phyloP scores from a whole-genome alignment of 805 yeast species.

The Priceomyces castillae region DNA sequence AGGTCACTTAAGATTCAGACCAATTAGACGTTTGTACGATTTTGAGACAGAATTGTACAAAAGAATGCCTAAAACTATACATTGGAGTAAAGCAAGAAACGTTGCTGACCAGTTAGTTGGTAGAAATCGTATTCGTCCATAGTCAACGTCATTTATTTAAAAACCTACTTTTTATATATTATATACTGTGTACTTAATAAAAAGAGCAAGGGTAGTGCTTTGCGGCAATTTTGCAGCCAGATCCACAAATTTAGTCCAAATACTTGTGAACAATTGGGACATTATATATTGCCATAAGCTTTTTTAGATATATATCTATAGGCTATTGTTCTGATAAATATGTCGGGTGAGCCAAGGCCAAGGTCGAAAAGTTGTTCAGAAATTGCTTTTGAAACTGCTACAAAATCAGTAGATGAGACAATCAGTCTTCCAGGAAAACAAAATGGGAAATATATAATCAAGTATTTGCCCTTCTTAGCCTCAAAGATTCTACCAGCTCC shows the following conservation, averaged over 20 bases:
- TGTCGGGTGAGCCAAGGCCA: neutral
- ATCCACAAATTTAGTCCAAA: conserved; percentile 1
- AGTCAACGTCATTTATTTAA: no score
- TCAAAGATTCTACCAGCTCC: neutral
- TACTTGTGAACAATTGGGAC: neutral
- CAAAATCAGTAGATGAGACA: neutral
- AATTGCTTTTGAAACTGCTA: neutral
- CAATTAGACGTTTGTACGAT: conserved; percentile 76
- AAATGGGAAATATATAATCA: neutral
- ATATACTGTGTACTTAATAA: neutral
- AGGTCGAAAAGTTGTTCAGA: conserved; percentile 1
- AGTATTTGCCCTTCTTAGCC: neutral
- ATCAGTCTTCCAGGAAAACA: neutral
- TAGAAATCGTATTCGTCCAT: conserved; percentile 34
- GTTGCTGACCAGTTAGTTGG: conserved; percentile 85
- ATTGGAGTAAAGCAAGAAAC: conserved; percentile 75
- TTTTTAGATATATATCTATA: no score
- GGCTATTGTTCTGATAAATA: neutral
- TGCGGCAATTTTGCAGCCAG: conserved; percentile 5
- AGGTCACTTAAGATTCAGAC: conserved; percentile 69
- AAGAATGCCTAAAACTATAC: conserved; percentile 86
- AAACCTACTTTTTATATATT: neutral
- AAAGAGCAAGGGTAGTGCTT: conserved; percentile 1
- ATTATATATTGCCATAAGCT: no score
- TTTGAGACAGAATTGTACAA: conserved; percentile 75